These are phyloP conservation scores for Penicillium brevicompactum DNA, from an alignment of 2,329 filamentous ascomycete genomes.

Conservation along the genomic window DNA sequence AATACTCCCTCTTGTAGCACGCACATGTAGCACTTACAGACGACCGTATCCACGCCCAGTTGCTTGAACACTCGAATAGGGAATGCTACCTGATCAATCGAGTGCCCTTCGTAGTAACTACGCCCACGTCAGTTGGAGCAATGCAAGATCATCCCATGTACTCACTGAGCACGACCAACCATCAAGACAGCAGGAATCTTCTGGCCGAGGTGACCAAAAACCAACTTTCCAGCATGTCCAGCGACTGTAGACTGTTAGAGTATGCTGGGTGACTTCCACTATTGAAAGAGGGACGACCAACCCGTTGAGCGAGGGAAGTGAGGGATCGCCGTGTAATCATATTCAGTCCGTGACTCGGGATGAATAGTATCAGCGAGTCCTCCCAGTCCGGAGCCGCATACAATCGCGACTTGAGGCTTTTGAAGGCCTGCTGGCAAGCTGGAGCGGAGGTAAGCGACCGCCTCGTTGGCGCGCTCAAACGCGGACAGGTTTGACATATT, in stretches of 20 bases:
- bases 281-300: constrained; percentile 32
- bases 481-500: constrained; percentile 11
- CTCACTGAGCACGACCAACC: constrained; percentile 66
- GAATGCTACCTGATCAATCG: constrained; percentile 64
- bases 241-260: constrained; percentile 41
- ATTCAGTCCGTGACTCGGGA: constrained; percentile 52
- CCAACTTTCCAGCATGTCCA: constrained; percentile 66
- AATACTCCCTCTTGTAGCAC: not conserved
- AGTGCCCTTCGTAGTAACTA: constrained; percentile 70
- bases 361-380: constrained; percentile 62
- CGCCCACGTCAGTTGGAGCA: constrained; percentile 2
- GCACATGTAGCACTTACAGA: constrained; percentile 46
- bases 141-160: constrained; percentile 17
- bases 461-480: constrained; percentile 47
- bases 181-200: constrained; percentile 63
- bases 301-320: constrained; percentile 64
- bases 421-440: constrained; percentile 54
- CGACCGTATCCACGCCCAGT: constrained; percentile 62
- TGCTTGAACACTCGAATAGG: constrained; percentile 66
- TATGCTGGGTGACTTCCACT: not conserved
- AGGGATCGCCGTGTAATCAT: constrained; percentile 62
- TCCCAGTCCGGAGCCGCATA: constrained; percentile 66
- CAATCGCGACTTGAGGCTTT: constrained; percentile 61
- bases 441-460: constrained; percentile 52
- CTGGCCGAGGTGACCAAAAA: constrained; percentile 62